Base-by-base conservation (phyloP, 2,329 filamentous ascomycete genomes). In the Alternaria gaisen region DNA sequence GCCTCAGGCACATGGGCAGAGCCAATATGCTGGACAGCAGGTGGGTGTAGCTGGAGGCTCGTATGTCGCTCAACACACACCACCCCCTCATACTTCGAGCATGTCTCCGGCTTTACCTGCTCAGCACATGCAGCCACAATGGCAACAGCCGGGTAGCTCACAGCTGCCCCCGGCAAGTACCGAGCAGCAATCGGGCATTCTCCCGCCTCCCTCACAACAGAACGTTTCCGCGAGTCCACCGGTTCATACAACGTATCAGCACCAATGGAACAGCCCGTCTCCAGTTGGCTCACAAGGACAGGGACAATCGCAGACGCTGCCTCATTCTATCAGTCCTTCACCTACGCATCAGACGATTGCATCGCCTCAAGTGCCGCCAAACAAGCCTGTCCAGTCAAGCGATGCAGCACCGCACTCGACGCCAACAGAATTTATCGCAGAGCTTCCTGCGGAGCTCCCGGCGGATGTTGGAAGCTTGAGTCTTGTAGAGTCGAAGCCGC, bases 381-480 rank as follows among this genome's bases (percentile, higher is more conserved):
- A 56, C 20, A 50, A 56, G 5, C 53, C 65, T 38, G 52, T 56
- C 11, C 58, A 60, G 24, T 51, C 64, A 20, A 51, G 58, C 18
- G 42, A 61, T 10, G 40, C 30, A 3, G 11, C 51, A 20, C 41
- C 47, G 1, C 58, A 66, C n/a, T 26, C 71, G 6, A 16, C 12
- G 32, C 32, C 32, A 4, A 68, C 67, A 7, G 70, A 72, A 18
- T 78, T 77, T 51, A 67, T 77, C 28, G 76, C 75, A 5, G 76
- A 78, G 52, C 58, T 78, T 20, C 76, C 76, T 5, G 76, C 75
- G 3, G 76, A 78, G 52, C 58, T 78, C 18, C 76, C 76, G 2
- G 76, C 71, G 38, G 74, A 77, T 36, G 24, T 77, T 48, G 72
- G 70, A n/a, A 72, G 63, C 16, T 50, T 75, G 40, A 72, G 50